Base-by-base conservation (phyloP, 371 early-diverging fungal species). In the Apophysomyces sp. region DNA sequence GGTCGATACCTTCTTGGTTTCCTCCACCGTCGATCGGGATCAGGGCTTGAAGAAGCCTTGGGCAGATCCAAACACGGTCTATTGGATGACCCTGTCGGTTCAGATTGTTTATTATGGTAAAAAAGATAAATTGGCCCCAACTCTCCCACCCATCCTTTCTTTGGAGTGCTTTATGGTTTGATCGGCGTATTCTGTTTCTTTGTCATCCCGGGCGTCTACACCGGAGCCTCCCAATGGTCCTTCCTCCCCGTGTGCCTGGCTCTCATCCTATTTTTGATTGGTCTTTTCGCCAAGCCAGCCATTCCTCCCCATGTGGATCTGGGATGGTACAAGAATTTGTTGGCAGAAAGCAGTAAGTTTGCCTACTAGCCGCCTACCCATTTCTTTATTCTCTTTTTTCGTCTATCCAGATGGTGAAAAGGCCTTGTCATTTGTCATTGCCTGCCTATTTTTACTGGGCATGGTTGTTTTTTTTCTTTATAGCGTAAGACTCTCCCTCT, bases 1-100 rank as follows among this genome's bases (percentile, higher is more conserved):
- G 0, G 69, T 86, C 26, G 87, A 88, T 61, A 79, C 85, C 21
- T 85, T 79, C 65, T 61, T 86, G 27, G 86, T 86, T 21, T 86
- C 88, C n/a, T 67, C 74, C n/a, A 86, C 82, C 6, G 73, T 81
- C 55, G 78, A 88, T 65, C 54, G 61, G 4, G 12, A 58, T 18
- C 82, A 86, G 0, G 88, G 88, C 8, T 60, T 86, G 29, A 80
- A 84, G 34, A 73, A 80, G 29, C 51, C 61, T 7, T 88, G 88
- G 88, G 88, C 87, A n/a, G 84, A 86, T 6, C 69, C 70, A 7
- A 76, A 74, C 9, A 69, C 72, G 13, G 63, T 88, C 8, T 71
- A 68, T 15, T 59, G 67, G 58, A 81, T 84, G 68, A 69, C 74
- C 16, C 28, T 60, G 39, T 54, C 65, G 8, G 70, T 86, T 16